Conservation (phyloP, 2,329 filamentous ascomycete species). For the Stromatinia cepivora region DNA sequence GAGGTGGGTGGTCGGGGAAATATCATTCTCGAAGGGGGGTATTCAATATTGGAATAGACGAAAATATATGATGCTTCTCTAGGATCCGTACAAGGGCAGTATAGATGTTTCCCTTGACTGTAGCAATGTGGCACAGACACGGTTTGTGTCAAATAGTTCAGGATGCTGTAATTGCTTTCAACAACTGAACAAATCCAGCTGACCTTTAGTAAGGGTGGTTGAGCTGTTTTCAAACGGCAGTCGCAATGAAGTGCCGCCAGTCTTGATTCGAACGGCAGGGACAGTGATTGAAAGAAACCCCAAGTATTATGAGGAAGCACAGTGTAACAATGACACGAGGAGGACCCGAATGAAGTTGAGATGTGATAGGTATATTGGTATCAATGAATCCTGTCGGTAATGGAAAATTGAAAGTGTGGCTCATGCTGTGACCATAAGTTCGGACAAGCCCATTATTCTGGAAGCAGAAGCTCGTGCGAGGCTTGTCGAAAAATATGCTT, state of each 20-base stretch:
- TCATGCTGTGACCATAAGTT: conserved; percentile 39
- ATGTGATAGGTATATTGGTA: conserved; percentile 29
- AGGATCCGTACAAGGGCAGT: conserved; percentile 25
- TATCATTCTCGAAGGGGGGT: conserved; percentile 34
- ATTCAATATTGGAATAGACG: conserved; percentile 4
- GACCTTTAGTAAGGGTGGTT: conserved; percentile 27
- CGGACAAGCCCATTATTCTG: conserved; percentile 39
- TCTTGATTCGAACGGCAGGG: conserved; percentile 31
- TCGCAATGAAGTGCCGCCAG: conserved; percentile 36
- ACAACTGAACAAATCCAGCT: conserved; percentile 33
- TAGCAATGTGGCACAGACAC: conserved; percentile 36
- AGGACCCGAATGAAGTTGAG: conserved; percentile 27
- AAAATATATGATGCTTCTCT: conserved; percentile 12
- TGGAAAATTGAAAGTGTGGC: conserved; percentile 36
- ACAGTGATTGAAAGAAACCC: conserved; percentile 24
- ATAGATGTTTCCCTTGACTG: conserved; percentile 30
- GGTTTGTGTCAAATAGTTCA: conserved; percentile 32
- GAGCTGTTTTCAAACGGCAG: conserved; percentile 32
- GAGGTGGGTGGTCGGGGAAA: conserved; percentile 33
- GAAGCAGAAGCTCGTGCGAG: conserved; percentile 38
- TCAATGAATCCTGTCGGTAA: conserved; percentile 32
- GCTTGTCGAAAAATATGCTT: conserved; percentile 26
- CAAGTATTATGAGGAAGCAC: conserved; percentile 26
- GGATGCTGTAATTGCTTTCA: conserved; percentile 28
- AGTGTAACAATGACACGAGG: conserved; percentile 26